Evolutionary conservation across 2,329 filamentous ascomycete species (phyloP).

Genomic region (Anthostomella pinea): DNA sequence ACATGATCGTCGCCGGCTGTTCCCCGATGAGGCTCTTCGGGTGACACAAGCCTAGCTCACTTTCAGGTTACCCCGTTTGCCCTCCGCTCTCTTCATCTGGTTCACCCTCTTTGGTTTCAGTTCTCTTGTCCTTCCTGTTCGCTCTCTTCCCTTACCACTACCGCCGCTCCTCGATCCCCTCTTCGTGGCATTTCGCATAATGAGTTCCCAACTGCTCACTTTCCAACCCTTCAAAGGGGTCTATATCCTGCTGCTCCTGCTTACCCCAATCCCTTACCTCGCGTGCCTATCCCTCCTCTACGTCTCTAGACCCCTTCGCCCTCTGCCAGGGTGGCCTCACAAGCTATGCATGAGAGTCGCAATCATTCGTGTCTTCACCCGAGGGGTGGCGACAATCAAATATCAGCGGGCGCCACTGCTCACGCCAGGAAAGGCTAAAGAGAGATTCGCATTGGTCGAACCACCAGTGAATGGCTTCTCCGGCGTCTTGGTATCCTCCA

Average conservation of each 20-base stretch:
- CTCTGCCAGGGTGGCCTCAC: slow-evolving; percentile 16
- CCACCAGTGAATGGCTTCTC: slow-evolving; percentile 7
- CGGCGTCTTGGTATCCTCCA: slow-evolving; percentile 9
- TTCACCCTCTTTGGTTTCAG: no score
- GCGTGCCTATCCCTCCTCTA: slow-evolving; percentile 13
- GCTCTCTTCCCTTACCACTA: no score
- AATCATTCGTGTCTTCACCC: slow-evolving; percentile 10
- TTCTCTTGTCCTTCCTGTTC: no score
- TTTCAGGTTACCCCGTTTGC: no score
- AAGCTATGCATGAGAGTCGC: slow-evolving; percentile 8
- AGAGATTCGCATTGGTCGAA: slow-evolving; percentile 12
- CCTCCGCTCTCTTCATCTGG: no score
- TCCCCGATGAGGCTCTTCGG: no score
- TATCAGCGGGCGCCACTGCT: slow-evolving; percentile 12
- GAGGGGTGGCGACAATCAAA: slow-evolving; percentile 6
- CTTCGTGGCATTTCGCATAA: no score
- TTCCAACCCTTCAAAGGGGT: slow-evolving; percentile 11
- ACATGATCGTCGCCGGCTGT: no score
- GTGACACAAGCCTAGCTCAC: no score
- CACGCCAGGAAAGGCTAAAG: slow-evolving; percentile 8
- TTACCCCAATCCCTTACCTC: slow-evolving; percentile 2
- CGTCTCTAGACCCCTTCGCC: slow-evolving; percentile 10
- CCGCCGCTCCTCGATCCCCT: no score
- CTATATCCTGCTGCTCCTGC: slow-evolving; percentile 5
- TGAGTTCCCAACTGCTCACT: no score